Base-by-base conservation (phyloP, 441 rosid genomes). In the Gossypium lobatum region DNA sequence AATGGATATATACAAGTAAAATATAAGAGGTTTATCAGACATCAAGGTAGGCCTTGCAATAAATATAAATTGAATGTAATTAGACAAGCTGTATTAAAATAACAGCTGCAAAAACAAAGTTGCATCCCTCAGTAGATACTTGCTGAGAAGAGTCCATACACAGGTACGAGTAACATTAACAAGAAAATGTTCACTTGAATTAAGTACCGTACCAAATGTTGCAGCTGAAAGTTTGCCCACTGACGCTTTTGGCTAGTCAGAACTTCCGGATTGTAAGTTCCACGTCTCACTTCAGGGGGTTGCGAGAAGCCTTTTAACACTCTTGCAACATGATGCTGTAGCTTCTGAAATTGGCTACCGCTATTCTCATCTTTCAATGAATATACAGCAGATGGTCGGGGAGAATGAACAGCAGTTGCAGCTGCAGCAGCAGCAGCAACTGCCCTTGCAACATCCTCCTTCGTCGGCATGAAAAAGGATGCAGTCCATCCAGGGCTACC, bases 241-340 rank as follows among this genome's bases (percentile, higher is more conserved):
- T 90, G 96, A 73, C 98, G 96, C 89, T 95, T 95, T 80, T 87
- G 99, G 90, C 90, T 91, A 1, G 96, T 95, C 76, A 95, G 82
- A 85, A 93, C 88, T 88, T 95, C 99, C 6, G 98, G 99, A 83
- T 95, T 95, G 66, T 95, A 95, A 28, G 85, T 34, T 6, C 73
- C 80, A 70, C 72, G 80, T 77, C 81, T 91, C 20, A 80, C 86
- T 81, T 89, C 90, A 20, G 90, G 79, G 73, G 95, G 83, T 48
- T 88, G 85, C 3, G 95, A 85, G 64, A 93, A 85, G 77, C 90
- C 93, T 79, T 85, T 90, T 61, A 95, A 63, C 13, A 88, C 91
- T 82, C 80, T 91, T 0, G 91, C 20, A 28, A 93, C 77, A 31
- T 86, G 98, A 65, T 86, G 91, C 75, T 90, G 93, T 54, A 91